Evolutionary conservation across 805 yeast genomes (phyloP), one percentile per base, ranked within the genome.

Genomic region (Danielia oregonensis): DNA sequence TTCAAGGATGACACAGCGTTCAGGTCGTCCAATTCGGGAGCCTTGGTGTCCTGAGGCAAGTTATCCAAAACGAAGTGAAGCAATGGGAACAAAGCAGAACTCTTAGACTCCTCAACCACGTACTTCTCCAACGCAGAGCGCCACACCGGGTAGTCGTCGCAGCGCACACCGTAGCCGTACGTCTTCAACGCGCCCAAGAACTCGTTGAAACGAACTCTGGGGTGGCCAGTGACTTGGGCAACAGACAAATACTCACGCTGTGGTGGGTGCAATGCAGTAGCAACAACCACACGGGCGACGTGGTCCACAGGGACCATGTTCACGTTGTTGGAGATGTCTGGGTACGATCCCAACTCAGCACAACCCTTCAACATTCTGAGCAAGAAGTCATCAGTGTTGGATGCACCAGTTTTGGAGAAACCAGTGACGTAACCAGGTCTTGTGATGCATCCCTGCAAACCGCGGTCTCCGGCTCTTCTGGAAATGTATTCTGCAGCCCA

Each of bases 221-320:
- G 99, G 51, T 93, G 97, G 16, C 91, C 94, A 5, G 97, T 93
- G n/a, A 93, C 97, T 29, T 93, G 98, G 2, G 87, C 88, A 26
- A 94, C 98, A 1, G 80, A 65, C 27, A 79, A 62, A 32, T 65
- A 70, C 11, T 65, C 65, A 15, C 61, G 49, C 25, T 53, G 51
- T 16, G 93, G 85, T 17, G 95, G 91, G 51, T 78, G 77, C 43
- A 93, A 70, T 0, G 96, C 82, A 17, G 93, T 65, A 2, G 97
- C 86, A 33, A 81, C 86, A 17, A 82, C 85, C 16, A 88, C 86
- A 30, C 95, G 75, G 1, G 99, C 97, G 46, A 93, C 98, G 54
- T 93, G 98, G 51, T 94, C 97, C 28, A 93, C 98, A 3, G 98
- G 98, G 15, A 87, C 97, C 84, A 89, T 87, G 62, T 93, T 93